phyloP scores from a whole-genome alignment of 106 monocot genomes.

The Phalaenopsis equestris region DNA sequence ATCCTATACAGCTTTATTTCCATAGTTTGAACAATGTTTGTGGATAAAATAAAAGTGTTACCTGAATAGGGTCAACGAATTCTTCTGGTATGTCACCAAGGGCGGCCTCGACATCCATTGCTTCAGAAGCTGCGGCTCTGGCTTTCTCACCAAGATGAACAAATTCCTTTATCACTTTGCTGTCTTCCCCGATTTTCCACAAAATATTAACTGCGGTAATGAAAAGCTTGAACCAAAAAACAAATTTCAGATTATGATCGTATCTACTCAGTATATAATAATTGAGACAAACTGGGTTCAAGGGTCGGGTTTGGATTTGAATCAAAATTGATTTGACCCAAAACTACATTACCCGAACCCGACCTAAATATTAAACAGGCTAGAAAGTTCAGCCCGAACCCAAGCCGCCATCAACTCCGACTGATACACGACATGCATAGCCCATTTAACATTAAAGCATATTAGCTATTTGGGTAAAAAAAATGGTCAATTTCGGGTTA shows the following conservation, averaged over 20 bases:
- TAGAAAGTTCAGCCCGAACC: no score
- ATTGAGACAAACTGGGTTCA: no score
- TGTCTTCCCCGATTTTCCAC: constrained; percentile 84
- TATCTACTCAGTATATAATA: neutral
- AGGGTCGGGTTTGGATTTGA: no score
- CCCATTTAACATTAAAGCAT: no score
- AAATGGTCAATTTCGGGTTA: no score
- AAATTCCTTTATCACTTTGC: constrained; percentile 65
- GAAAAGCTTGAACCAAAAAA: constrained; percentile 52
- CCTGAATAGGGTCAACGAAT: constrained; percentile 99
- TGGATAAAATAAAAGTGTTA: constrained; percentile 10
- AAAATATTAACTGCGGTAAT: constrained; percentile 70
- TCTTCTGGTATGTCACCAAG: constrained; percentile 99
- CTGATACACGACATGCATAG: no score
- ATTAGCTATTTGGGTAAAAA: no score
- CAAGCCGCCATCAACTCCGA: no score
- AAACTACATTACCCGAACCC: no score
- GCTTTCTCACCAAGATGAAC: constrained; percentile 68
- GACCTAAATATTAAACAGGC: no score
- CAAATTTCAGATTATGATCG: constrained; percentile 9
- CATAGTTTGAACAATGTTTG: neutral
- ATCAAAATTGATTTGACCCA: no score
- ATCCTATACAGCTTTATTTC: neutral
- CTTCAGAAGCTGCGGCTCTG: constrained; percentile 83
- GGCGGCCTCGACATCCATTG: constrained; percentile 79